Percentiles rank a stretch among this genome's conserved stretches.
Conservation (phyloP, 441 rosid genomes). For the Pelargonium cotyledonis region DNA sequence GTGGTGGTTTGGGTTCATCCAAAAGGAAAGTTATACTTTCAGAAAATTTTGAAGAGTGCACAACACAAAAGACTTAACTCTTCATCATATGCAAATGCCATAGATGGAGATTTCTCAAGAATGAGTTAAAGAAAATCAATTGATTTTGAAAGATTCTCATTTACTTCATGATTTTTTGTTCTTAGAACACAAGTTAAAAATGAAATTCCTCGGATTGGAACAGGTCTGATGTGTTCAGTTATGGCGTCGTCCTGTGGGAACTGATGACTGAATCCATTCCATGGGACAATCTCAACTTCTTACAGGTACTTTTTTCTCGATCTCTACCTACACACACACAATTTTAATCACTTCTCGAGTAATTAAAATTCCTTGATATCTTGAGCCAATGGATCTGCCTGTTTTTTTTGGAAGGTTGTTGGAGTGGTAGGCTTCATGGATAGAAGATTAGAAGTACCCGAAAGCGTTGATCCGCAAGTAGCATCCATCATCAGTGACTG, state of each 20-base stretch:
- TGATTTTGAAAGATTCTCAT: too few relatives aligned
- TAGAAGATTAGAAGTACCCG: conserved; percentile 66
- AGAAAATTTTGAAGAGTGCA: too few relatives aligned
- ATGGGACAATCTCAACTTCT: conserved; percentile 59
- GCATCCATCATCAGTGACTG: conserved; percentile 62
- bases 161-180: too few relatives aligned
- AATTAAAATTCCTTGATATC: not conserved
- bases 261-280: conserved; percentile 66
- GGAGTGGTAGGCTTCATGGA: conserved; percentile 89
- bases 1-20: too few relatives aligned
- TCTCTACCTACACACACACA: not conserved
- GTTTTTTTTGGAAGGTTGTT: conserved; percentile 39
- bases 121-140: not conserved
- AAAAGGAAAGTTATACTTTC: too few relatives aligned
- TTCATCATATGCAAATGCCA: too few relatives aligned
- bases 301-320: conserved; percentile 39
- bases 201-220: conserved; percentile 5
- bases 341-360: not conserved
- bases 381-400: not conserved
- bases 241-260: conserved; percentile 78
- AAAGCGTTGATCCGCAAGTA: conserved; percentile 50
- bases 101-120: not conserved
- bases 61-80: too few relatives aligned
- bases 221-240: conserved; percentile 85
- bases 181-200: not conserved